A percentile compares a stretch with the other conserved stretches of the same genome.
Conservation (phyloP, 805 yeast species). For the Kluyveromyces wickerhamii region DNA sequence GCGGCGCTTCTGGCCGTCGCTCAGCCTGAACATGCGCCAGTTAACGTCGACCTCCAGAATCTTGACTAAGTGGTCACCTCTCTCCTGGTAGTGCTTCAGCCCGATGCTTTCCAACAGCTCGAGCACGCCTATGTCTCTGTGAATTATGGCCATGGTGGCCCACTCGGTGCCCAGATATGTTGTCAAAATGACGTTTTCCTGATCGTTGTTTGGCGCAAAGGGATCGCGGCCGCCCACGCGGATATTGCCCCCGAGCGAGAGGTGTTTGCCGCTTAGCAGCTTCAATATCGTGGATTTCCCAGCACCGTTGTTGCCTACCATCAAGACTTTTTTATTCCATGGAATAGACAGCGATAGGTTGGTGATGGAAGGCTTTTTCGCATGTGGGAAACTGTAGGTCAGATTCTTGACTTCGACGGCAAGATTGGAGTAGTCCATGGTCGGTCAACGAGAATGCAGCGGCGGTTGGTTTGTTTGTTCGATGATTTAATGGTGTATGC, state of each 20-base stretch:
- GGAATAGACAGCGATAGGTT: conserved; percentile 55
- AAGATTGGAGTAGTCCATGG: no score
- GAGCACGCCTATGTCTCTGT: conserved; percentile 84
- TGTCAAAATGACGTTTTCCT: conserved; percentile 40
- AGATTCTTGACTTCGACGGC: conserved; percentile 60
- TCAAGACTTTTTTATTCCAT: conserved; percentile 64
- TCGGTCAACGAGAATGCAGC: conserved; percentile 8
- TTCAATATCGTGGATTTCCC: conserved; percentile 87
- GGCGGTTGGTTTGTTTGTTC: conserved; percentile 8
- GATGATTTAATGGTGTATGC: no score
- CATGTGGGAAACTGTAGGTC: conserved; percentile 58
- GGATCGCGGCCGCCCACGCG: conserved; percentile 82
- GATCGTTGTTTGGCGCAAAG: conserved; percentile 47
- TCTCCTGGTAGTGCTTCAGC: conserved; percentile 60
- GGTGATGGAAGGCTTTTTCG: conserved; percentile 44
- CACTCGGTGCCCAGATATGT: conserved; percentile 96
- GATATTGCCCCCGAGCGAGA: conserved; percentile 66
- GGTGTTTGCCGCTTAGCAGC: conserved; percentile 84
- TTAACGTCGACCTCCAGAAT: conserved; percentile 76
- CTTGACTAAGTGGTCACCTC: conserved; percentile 68
- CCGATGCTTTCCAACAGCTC: conserved; percentile 77
- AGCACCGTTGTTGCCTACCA: conserved; percentile 95
- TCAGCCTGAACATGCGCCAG: conserved; percentile 89
- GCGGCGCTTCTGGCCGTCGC: conserved; percentile 93
- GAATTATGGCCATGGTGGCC: conserved; percentile 87